Base-by-base conservation (phyloP, 2,329 filamentous ascomycete species). In the Penicillium sp. region DNA sequence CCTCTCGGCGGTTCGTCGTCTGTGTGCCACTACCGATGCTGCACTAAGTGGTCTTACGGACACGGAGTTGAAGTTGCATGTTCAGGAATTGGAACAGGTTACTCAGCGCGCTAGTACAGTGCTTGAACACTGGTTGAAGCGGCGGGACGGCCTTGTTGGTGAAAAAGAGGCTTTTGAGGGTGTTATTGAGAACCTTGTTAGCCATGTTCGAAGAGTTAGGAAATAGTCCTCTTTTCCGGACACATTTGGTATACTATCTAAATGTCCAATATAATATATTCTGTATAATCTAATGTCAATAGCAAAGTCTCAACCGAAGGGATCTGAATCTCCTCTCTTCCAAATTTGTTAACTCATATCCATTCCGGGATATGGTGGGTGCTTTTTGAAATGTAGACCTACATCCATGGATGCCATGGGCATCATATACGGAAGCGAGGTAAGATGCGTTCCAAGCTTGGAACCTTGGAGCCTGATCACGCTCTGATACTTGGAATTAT, bases 141-240 rank as follows among this genome's bases (percentile, higher is more conserved):
- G 87, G 64, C 88, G 89, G 49, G 92, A 96, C 69, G 91, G 92
- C 63, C 90, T 93, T 65, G 78, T 96, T 60, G 90, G 90, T 39
- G 93, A 97, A 69, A 88, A 94, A 63, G 93, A 97, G 70, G 90
- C 92, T 3, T 94, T 97, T 71, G 93, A 97, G 71, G 92, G 91
- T 0, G 93, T 97, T 14, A 97, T 97, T 81, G 93, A 96, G 76
- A 97, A 96, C 72, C 74, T 97, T 61, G 93, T 97, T 41, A 94
- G 92, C 72, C 91, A 96, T 76, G 91, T 91, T 46, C 83, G 91
- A 71, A 90, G 92, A 76, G 86, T 91, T 53, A 83, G 91, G 69
- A 94, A 92, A 75, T 90, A 77, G 76, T 61, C 41, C 32, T 32
- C 36, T 41, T 43, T 31, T 41, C 27, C 24, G 21, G 27, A 29